phyloP scores from a whole-genome alignment of 129 eudicot genomes.

The Sambucus nigra region DNA sequence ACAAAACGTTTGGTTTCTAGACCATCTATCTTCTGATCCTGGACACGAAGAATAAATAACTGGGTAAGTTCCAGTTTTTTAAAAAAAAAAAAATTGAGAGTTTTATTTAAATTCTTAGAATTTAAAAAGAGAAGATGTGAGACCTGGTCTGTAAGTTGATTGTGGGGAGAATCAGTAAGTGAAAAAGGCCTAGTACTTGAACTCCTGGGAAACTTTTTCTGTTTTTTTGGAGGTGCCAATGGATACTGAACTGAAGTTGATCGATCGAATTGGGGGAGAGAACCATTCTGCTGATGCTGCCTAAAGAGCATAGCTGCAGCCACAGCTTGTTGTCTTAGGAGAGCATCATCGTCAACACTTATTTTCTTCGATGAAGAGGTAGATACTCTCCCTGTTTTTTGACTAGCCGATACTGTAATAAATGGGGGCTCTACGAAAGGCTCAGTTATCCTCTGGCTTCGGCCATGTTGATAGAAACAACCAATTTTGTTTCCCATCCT shows the following conservation, averaged over 20 bases:
- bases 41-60: not conserved
- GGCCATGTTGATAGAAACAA: not conserved
- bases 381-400: not conserved
- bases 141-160: conserved; percentile 5
- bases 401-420: not conserved
- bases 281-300: conserved; percentile 15
- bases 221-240: not conserved
- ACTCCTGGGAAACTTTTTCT: conserved; percentile 12
- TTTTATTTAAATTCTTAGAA: too few species aligned
- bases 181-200: conserved; percentile 7
- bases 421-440: not conserved
- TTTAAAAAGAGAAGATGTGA: not conserved
- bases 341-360: conserved; percentile 6
- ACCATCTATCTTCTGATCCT: conserved; percentile 5
- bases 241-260: conserved; percentile 13
- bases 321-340: conserved; percentile 11
- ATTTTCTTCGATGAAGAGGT: conserved; percentile 1
- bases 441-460: not conserved
- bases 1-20: conserved; percentile 18
- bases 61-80: not conserved
- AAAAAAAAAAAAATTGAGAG: too few species aligned
- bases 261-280: conserved; percentile 8
- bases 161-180: not conserved
- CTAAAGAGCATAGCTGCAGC: conserved; percentile 8
- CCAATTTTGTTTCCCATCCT: not conserved